Base-by-base conservation (phyloP, 2,329 filamentous ascomycete genomes). In the Triangularia setosa region DNA sequence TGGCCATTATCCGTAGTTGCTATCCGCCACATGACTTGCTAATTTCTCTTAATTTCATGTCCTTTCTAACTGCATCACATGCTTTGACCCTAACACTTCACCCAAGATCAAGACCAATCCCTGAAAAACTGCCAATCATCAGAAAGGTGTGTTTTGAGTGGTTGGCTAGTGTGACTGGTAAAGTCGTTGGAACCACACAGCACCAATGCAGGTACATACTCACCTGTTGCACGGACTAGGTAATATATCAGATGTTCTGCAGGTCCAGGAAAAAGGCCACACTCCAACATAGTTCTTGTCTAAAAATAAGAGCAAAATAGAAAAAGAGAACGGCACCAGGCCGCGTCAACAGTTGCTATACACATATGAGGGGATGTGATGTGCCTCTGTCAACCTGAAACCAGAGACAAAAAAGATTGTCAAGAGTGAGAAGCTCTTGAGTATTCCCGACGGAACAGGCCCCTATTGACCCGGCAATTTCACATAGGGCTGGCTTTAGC, bases 401-500 rank as follows among this genome's bases (percentile, higher is more conserved):
- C 63, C 56, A 30, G 24, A 53, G 9, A 8, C 4, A 4, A 25
- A 23, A 53, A 4, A 53, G 21, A 25, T 55, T 27, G 23, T 25
- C 52, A 27, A 55, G 35, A 27, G 12, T 60, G 7, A 9, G 35
- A 23, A 60, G 23, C n/a, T n/a, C 58, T 44, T 52, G 33, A 30
- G 28, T 66, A 66, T 48, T 65, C 59, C 66, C 68, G 66, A 53
- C 68, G 68, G 68, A 68, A 64, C 44, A 65, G 62, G 66, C 61
- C 65, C 64, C 28, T 48, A 57, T 65, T 57, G 52, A 63, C 64
- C 67, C 62, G 65, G 65, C 67, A 69, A 58, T 66, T 62, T 65
- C 58, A 62, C 61, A 60, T 67, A 69, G 68, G 68, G 68, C 68
- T 70, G 67, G 54, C 58, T 68, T 70, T 70, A 69, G 61, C 68